Evolutionary conservation across 1,284 basidiomycete genomes (phyloP), one percentile per base, ranked within the genome.

Genomic region (Boletus holoroseus): DNA sequence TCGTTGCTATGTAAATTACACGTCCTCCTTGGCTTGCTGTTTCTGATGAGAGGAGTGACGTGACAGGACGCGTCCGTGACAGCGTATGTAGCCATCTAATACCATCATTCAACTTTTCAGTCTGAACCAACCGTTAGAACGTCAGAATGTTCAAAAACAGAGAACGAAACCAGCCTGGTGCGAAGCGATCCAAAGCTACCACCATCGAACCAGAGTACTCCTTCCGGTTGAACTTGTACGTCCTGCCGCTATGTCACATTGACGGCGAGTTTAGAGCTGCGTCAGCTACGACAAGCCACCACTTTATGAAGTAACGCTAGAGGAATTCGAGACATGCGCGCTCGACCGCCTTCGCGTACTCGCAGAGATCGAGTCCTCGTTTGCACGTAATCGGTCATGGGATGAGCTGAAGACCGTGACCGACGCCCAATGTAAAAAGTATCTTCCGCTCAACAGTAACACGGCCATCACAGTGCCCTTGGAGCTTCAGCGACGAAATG

Each of bases 321-420:
- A 99, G 65, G 91, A 98, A 58, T 99, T 99, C 60, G 96, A 99
- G 71, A 85, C 79, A 3, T 92, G 82, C 68, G 96, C 95, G 0
- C 79, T 99, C 20, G 85, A 95, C 58, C 78, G 96, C 27, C 77
- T 99, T 35, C 83, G 88, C 47, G 82, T 99, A 16, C 78, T 99
- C 7, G 90, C 94, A 6, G 93, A 98, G 68, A 96, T 99, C 57
- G 96, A 99, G 66, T 88, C 94, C 0, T 91, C 88, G 6, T 81
- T 82, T 54, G 88, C 86, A n/a, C 83, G 93, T 42, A 94, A 94
- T 63, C 74, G 88, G 41, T 69, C 85, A 18, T 86, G 80, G 74
- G 82, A 86, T 3, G 93, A 95, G 58, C 76, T 91, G 47, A 84
- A 77, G 68, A 71, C 65, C 1, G 77, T 89, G 39, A 84, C 85